These are phyloP conservation scores for Ustilago bromivora DNA, from an alignment of 1,284 basidiomycete species.

Conservation along the genomic window DNA sequence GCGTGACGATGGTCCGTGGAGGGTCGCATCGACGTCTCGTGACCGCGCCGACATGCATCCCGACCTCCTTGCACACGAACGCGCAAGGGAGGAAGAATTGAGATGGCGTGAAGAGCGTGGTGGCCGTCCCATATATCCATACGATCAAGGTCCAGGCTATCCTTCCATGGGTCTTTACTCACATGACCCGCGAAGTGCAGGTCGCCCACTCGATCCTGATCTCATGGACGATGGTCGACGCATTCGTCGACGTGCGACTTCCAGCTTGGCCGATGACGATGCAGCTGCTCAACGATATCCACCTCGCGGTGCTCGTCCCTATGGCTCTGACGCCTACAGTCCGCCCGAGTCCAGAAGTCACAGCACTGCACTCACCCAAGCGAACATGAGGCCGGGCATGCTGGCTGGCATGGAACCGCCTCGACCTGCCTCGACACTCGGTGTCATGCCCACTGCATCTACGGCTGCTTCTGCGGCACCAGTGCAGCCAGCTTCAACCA, in stretches of 20 bases:
- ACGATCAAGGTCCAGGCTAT: constrained; percentile 15
- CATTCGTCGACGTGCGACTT: constrained; percentile 26
- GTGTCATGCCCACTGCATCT: constrained; percentile 12
- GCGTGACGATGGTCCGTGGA: constrained; percentile 32
- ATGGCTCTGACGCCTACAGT: constrained; percentile 29
- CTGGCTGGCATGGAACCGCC: constrained; percentile 41
- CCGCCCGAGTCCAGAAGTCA: constrained; percentile 36
- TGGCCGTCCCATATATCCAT: constrained; percentile 19
- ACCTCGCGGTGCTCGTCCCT: constrained; percentile 17
- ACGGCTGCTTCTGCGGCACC: constrained; percentile 1
- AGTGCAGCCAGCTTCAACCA: constrained; percentile 4
- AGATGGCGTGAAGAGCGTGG: constrained; percentile 31
- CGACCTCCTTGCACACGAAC: constrained; percentile 24
- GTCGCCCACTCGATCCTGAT: constrained; percentile 23
- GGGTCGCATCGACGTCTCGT: constrained; percentile 10
- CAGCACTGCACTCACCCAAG: constrained; percentile 19
- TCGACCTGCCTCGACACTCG: constrained; percentile 33
- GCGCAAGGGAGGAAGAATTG: constrained; percentile 26
- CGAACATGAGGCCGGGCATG: constrained; percentile 21
- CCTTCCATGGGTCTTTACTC: constrained; percentile 14
- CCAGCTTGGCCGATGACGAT: constrained; percentile 27
- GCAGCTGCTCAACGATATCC: constrained; percentile 22
- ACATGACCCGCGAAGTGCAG: constrained; percentile 11
- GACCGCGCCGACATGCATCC: constrained; percentile 20
- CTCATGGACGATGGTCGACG: constrained; percentile 24